Conservation (phyloP, 2,329 filamentous ascomycete species). For the Lachnellula arida region DNA sequence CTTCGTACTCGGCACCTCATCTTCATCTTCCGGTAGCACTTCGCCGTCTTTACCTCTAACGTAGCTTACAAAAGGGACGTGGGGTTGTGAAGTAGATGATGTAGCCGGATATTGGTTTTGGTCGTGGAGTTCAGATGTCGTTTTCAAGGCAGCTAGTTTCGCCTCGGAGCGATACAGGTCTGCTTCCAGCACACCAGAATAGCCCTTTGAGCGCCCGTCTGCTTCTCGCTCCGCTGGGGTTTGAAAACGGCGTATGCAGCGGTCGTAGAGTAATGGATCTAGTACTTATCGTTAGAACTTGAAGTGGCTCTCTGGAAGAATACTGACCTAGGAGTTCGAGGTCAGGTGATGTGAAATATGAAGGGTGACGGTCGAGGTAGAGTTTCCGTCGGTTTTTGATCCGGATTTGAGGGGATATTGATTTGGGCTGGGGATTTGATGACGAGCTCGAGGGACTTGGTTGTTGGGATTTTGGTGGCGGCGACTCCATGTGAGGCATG, state of each 20-base stretch:
- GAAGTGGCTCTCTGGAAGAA: background rate
- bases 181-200: conserved; percentile 33
- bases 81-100: conserved; percentile 5
- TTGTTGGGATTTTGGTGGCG: conserved; percentile 9
- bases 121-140: background rate
- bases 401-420: conserved; percentile 22
- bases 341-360: conserved; percentile 32
- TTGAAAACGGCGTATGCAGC: conserved; percentile 32
- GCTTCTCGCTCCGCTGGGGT: conserved; percentile 32
- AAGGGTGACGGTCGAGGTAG: conserved; percentile 32
- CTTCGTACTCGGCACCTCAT: conserved; percentile 29
- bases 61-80: conserved; percentile 25
- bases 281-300: conserved; percentile 10
- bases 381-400: conserved; percentile 32
- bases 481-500: conserved; percentile 26
- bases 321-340: conserved; percentile 31
- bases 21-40: conserved; percentile 29
- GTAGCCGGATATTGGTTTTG: background rate
- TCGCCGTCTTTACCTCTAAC: conserved; percentile 23
- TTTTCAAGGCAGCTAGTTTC: conserved; percentile 29
- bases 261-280: conserved; percentile 35
- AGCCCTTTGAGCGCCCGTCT: conserved; percentile 33
- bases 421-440: conserved; percentile 3
- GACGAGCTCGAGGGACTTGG: background rate
- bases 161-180: conserved; percentile 34